Conservation (phyloP, 176 grass and related monocot species). For the Avena eriantha region DNA sequence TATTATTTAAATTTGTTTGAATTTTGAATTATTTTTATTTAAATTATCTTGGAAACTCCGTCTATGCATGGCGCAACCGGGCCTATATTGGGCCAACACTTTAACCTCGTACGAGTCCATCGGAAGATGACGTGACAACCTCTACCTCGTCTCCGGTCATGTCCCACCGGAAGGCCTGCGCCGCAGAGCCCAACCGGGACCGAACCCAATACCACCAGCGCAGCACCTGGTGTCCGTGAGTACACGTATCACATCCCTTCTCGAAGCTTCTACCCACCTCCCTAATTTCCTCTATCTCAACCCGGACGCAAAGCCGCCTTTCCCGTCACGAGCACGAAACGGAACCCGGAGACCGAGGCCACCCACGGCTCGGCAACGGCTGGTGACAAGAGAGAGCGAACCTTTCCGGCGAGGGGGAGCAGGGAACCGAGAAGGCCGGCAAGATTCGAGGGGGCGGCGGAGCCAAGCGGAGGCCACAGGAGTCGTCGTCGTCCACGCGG, state of each 20-base stretch:
- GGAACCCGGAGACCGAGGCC: constrained; percentile 6
- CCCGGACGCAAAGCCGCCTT: neutral
- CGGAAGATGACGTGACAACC: neutral
- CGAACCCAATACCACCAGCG: neutral
- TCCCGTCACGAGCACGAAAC: constrained; percentile 12
- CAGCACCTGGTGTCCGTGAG: neutral
- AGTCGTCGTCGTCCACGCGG: constrained; percentile 36
- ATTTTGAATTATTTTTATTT: too few relatives aligned
- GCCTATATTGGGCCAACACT: neutral
- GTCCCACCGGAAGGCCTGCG: neutral
- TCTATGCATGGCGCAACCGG: neutral
- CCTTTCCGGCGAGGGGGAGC: neutral
- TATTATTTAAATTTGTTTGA: too few relatives aligned
- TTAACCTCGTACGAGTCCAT: neutral
- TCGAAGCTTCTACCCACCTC: constrained; percentile 52
- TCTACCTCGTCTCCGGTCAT: neutral
- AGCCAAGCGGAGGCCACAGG: constrained; percentile 44
- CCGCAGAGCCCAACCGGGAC: neutral
- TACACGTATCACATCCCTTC: constrained; percentile 10
- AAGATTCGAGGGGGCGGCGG: constrained; percentile 61
- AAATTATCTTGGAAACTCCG: too few relatives aligned
- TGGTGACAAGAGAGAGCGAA: neutral
- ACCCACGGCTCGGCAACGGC: neutral
- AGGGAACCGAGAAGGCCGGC: constrained; percentile 4
- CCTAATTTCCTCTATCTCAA: neutral